phyloP scores from a whole-genome alignment of 2,329 filamentous ascomycete species.

The Aureobasidium musti region DNA sequence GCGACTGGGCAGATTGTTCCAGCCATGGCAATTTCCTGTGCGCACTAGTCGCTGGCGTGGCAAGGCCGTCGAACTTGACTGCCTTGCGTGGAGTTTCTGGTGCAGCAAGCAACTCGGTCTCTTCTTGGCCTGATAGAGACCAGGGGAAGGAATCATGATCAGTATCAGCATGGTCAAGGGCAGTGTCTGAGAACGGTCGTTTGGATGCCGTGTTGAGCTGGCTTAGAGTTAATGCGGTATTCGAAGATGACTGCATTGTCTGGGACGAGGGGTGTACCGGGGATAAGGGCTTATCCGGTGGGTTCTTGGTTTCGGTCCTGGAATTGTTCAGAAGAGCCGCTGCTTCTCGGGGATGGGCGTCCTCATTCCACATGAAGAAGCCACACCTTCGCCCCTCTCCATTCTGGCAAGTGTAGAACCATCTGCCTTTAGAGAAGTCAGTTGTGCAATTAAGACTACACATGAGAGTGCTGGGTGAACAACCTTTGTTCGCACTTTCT shows the following conservation, averaged over 20 bases:
- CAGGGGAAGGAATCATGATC: conserved; percentile 42
- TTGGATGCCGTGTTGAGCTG: conserved; percentile 1
- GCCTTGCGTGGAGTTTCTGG: conserved; percentile 48
- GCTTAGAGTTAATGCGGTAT: conserved; percentile 1
- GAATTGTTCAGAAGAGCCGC: conserved; percentile 52
- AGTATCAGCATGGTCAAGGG: conserved; percentile 33
- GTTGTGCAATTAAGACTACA: background rate
- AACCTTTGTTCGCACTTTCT: conserved; percentile 53
- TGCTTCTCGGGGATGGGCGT: conserved; percentile 54
- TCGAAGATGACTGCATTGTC: conserved; percentile 22
- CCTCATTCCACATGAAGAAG: conserved; percentile 62
- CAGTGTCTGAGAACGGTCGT: conserved; percentile 1
- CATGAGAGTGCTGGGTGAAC: background rate
- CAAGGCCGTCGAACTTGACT: conserved; percentile 42
- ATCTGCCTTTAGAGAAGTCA: conserved; percentile 41
- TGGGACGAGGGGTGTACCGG: conserved; percentile 1
- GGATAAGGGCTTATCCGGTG: background rate
- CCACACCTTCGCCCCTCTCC: conserved; percentile 52
- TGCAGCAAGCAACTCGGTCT: conserved; percentile 38
- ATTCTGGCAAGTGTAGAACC: conserved; percentile 59
- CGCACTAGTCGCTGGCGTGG: conserved; percentile 42
- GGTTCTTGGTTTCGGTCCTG: conserved; percentile 46
- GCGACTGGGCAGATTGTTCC: conserved; percentile 33
- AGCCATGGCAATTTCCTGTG: conserved; percentile 46
- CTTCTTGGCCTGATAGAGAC: conserved; percentile 40